A percentile compares a stretch with the other conserved stretches of the same genome.
Conservation (phyloP, 345 rosid species). For the Gossypium ekmanianum region DNA sequence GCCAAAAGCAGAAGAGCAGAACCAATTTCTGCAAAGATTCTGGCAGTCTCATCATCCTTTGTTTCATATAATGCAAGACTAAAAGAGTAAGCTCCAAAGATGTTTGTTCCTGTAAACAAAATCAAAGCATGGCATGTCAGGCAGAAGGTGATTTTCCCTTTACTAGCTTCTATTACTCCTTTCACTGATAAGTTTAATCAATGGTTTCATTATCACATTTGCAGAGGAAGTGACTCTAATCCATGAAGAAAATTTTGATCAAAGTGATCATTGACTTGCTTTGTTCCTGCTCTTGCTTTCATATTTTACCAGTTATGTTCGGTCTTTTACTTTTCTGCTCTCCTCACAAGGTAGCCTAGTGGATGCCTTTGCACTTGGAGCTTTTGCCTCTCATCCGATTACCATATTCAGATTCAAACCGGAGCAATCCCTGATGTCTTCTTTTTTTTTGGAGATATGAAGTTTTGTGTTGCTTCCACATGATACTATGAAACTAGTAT, state of each 20-base stretch:
- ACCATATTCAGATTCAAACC: background rate
- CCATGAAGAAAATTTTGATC: background rate
- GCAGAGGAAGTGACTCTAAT: background rate
- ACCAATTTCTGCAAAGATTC: slow-evolving; percentile 18
- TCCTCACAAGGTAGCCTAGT: background rate
- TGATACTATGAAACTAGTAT: background rate
- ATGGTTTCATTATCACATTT: background rate
- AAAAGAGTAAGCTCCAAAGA: background rate
- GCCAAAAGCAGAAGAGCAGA: slow-evolving; percentile 54
- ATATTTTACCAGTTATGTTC: background rate
- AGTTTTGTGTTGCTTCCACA: background rate
- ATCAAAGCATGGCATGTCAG: background rate
- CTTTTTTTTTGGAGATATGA: background rate
- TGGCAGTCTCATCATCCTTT: slow-evolving; percentile 21
- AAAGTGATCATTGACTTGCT: background rate
- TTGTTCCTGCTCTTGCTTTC: background rate
- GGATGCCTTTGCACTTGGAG: slow-evolving; percentile 1
- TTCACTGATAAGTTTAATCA: background rate
- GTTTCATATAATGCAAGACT: slow-evolving; percentile 14
- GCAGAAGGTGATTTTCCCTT: background rate
- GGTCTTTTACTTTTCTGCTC: background rate
- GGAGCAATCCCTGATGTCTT: background rate
- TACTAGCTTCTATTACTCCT: background rate
- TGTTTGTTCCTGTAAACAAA: background rate
- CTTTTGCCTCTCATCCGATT: background rate